Evolutionary conservation across 192 early-diverging fungal species (phyloP), one percentile per base, ranked within the genome.

Genomic region (Entomortierella parvispora): DNA sequence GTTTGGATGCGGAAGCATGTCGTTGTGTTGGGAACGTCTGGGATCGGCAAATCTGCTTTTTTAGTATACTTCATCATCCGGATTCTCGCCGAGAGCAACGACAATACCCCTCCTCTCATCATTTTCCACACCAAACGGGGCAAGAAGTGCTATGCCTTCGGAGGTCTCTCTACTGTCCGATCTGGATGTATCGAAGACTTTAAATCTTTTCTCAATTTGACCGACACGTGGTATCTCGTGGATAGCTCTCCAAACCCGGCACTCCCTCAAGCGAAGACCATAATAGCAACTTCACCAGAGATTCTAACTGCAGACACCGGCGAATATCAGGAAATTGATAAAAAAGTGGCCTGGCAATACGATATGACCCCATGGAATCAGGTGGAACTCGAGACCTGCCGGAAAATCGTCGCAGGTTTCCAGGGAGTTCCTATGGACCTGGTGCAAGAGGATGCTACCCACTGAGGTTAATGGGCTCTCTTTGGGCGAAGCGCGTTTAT

Each of bases 31-130:
- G 48, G 68, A 8, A 70, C 58, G 40, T 34, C 57, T 70, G 58
- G 68, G 32, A 61, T 70, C 48, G 58, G 68, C 33, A 70, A 70
- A 43, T 62, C 68, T 20, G 58, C 43, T 10, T 62, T 70, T 17
- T 33, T 63, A n/a, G 56, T 70, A 40, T 70, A 70, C 58, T 59
- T 61, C 1, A 40, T 46, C 34, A 70, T 70, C 47, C 58, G 58
- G 37, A 58, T 61, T 61, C 68, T 70, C 44, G 48, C 48, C 31
- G 58, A 70, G 47, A 51, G 58, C 10, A 49, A 53, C 29, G 37
- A 25, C 20, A 58, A 62, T 49, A 48, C 60, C 12, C 68, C 61
- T 11, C 67, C 67, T 50, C 49, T 69, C 33, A 58, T 69, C 45
- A 59, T 69, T 48, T 69, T 59, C 54, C 55, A 63, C 48, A 51